Evolutionary conservation across 345 rosid genomes (phyloP).

Genomic region (Reutealis trisperma): DNA sequence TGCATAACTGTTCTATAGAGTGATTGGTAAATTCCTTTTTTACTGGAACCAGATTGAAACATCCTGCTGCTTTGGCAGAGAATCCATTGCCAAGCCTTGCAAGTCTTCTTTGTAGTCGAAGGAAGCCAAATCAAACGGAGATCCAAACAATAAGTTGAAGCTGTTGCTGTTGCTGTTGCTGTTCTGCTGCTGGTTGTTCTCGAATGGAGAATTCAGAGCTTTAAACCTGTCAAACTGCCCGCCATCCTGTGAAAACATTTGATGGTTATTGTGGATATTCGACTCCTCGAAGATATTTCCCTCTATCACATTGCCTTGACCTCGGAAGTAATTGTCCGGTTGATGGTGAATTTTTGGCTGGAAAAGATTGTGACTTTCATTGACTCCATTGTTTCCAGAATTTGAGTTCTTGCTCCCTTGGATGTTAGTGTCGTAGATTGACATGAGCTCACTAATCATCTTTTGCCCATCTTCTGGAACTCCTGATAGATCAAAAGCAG

Average conservation of each 20-base stretch:
- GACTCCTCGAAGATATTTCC: conserved; percentile 61
- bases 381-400: conserved; percentile 27
- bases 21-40: neutral
- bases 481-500: conserved; percentile 65
- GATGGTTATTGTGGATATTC: conserved; percentile 48
- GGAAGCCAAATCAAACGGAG: conserved; percentile 64
- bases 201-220: conserved; percentile 44
- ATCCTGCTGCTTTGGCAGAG: conserved; percentile 62
- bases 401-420: conserved; percentile 50
- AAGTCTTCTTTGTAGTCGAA: conserved; percentile 74
- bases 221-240: conserved; percentile 51
- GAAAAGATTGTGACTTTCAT: conserved; percentile 44
- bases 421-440: conserved; percentile 65
- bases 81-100: conserved; percentile 50
- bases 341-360: conserved; percentile 58
- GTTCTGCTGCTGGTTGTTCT: conserved; percentile 37
- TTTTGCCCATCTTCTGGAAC: conserved; percentile 97
- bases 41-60: conserved; percentile 66
- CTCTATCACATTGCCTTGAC: conserved; percentile 49
- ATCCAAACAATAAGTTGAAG: conserved; percentile 58
- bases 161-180: conserved; percentile 29
- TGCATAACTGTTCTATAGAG: neutral
- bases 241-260: conserved; percentile 49
- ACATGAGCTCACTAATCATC: conserved; percentile 82
- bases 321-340: conserved; percentile 50